Evolutionary conservation across 768 basidiomycete species (phyloP), one percentile per base, ranked within the genome.

Genomic region (Fomitopsis pulvina): DNA sequence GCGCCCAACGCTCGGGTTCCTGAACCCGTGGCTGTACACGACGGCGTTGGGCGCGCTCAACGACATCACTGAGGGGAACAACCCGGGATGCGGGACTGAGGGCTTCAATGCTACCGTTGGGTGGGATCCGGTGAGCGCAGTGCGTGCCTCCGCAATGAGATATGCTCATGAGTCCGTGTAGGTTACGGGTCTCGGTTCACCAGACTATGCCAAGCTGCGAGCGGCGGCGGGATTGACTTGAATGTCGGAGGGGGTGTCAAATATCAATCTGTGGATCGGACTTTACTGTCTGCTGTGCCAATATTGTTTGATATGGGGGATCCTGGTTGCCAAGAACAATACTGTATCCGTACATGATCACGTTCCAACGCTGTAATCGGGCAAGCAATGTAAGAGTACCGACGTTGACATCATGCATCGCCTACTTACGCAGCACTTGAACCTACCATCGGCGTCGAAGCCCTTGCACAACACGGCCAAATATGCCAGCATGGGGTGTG

Each of bases 151-250:
- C 8, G 28, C 26, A 26, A 22, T 32, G 25, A 20, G 30, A 32
- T 2, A 39, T 2, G 14, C 18, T 42, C 45, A 44, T 38, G 14
- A 5, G 26, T 37, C 20, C 42, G 41, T 21, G 40, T 52, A 77
- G 76, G 72, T 81, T 41, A 83, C 80, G 39, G 80, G 80, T 11
- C 64, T 79, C 18, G 81, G 81, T 2, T 81, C 80, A 3, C 81
- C 81, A 12, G 72, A 83, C 57, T 84, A 81, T 62, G 56, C 66
- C 16, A 48, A 48, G 37, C 28, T 48, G 47, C 5, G 34, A 25
- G 16, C 32, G 14, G 47, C 47, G 38, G 47, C 47, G 24, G 47
- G 47, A 5, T 46, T 46, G 34, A 37, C 14, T 18, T 37, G 34
- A 37, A n/a, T n/a, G n/a, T n/a, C n/a, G n/a, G n/a, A n/a, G n/a